Evolutionary conservation across 768 basidiomycete genomes (phyloP).

Genomic region (Lactifluus hygrophoroides): DNA sequence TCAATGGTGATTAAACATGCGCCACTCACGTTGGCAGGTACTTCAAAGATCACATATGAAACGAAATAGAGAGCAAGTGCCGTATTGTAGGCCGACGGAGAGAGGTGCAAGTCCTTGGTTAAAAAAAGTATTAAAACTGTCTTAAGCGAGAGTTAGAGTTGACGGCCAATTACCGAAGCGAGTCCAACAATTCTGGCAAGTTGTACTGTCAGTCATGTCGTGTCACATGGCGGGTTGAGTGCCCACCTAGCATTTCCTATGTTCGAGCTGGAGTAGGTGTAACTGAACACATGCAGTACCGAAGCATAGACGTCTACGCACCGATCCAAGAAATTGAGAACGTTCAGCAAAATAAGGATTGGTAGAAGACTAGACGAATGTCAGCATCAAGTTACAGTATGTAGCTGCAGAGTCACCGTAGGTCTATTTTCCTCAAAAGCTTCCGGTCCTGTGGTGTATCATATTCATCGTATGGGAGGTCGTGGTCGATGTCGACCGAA

Average conservation of each 20-base stretch:
- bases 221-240: too few relatives aligned
- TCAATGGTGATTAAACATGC: not conserved
- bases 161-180: conserved; percentile 10
- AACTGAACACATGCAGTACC: conserved; percentile 19
- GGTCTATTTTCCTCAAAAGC: conserved; percentile 17
- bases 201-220: too few relatives aligned
- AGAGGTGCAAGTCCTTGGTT: conserved; percentile 49
- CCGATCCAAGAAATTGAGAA: conserved; percentile 33
- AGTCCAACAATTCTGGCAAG: conserved; percentile 35
- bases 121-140: not conserved
- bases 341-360: too few relatives aligned
- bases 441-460: conserved; percentile 4
- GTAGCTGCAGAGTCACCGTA: conserved; percentile 4
- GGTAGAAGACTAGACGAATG: too few relatives aligned
- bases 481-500: not conserved
- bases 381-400: too few relatives aligned
- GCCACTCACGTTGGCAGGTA: conserved; percentile 45
- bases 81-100: conserved; percentile 46
- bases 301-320: too few relatives aligned
- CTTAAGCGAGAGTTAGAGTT: not conserved
- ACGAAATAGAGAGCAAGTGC: conserved; percentile 52
- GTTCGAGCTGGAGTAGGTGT: conserved; percentile 23
- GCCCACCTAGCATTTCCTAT: too few relatives aligned
- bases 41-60: conserved; percentile 51
- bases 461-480: not conserved